Evolutionary conservation across 2,329 filamentous ascomycete species (phyloP), one percentile per base, ranked within the genome.

Genomic region (Fusarium humuli): DNA sequence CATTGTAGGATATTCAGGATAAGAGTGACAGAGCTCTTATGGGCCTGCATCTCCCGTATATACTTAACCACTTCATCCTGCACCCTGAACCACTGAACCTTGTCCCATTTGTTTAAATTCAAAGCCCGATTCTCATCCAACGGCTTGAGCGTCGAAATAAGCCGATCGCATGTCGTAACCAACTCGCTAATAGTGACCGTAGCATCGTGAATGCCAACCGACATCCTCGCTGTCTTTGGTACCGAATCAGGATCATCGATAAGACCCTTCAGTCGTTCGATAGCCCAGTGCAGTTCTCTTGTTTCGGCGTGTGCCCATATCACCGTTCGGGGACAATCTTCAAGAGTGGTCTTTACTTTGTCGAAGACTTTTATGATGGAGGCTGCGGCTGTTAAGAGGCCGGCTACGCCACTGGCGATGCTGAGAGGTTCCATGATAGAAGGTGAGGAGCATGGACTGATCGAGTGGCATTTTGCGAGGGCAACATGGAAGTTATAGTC

Each of bases 21-120:
- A 12, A 66, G 63, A 27, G 63, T 66, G 4, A 66, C 55, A 7
- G 63, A 66, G 2, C 42, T 37, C 42, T 66, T 66, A 23, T 66
- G 63, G 5, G 61, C 55, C 16, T 66, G 63, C 7, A 66, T 20
- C 30, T 66, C 61, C 6, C 63, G 61, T 32, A 66, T 52, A 4
- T 66, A 66, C 37, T 49, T 66, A 7, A 66, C 63, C 10, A 66
- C 63, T 25, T 66, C 61, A 20, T 66, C 63, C 30, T 66, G 63
- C 13, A 66, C 37, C 7, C 63, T 49, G 22, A 66, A 22, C 61
- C 63, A 66, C 14, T 49, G 65, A 6, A 61, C 37, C 3, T 41
- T 52, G 8, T 65, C 63, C 61, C 55, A 53, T 7, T 22, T 66
- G 1, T 42, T 54, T 12, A 45, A 4, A 30, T 22, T 14, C 25